Evolutionary conservation across 306 rosid genomes (phyloP).

Genomic region (Ziziphus jujuba): DNA sequence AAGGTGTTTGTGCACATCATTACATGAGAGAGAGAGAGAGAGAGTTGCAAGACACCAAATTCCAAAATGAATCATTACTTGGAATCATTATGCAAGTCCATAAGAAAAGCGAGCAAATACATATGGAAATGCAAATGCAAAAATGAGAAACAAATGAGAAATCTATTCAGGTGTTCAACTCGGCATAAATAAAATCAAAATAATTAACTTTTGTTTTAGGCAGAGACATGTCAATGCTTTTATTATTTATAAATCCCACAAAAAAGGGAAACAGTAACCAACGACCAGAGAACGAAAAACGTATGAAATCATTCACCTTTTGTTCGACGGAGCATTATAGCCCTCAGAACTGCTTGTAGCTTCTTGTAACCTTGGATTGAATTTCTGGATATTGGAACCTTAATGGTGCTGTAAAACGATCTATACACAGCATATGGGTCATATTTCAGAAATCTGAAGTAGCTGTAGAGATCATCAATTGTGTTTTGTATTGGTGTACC

Average conservation of each 20-base stretch:
- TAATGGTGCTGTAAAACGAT: conserved; percentile 77
- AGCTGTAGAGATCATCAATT: conserved; percentile 91
- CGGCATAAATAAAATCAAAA: neutral
- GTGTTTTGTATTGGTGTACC: conserved; percentile 97
- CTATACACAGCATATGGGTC: conserved; percentile 92
- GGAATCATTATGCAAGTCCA: neutral
- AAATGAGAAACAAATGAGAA: neutral
- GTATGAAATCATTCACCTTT: conserved; percentile 56
- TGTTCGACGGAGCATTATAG: conserved; percentile 98
- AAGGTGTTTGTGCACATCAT: too few relatives aligned
- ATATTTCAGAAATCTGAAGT: conserved; percentile 92
- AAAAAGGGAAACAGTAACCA: neutral
- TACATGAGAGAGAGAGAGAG: too few relatives aligned
- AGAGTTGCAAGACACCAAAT: neutral
- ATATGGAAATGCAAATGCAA: neutral
- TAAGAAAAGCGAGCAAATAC: neutral
- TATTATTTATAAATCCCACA: too few relatives aligned
- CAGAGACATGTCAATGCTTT: too few relatives aligned
- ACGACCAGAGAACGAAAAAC: conserved; percentile 2
- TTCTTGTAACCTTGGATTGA: conserved; percentile 89
- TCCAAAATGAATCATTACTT: neutral
- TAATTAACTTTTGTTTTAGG: too few relatives aligned
- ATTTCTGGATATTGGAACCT: conserved; percentile 88
- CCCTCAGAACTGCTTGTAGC: conserved; percentile 97
- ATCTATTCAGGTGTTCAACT: neutral